Evolutionary conservation across 495 filamentous ascomycete genomes (phyloP).

Genomic region (Penicillium ochrochloron): DNA sequence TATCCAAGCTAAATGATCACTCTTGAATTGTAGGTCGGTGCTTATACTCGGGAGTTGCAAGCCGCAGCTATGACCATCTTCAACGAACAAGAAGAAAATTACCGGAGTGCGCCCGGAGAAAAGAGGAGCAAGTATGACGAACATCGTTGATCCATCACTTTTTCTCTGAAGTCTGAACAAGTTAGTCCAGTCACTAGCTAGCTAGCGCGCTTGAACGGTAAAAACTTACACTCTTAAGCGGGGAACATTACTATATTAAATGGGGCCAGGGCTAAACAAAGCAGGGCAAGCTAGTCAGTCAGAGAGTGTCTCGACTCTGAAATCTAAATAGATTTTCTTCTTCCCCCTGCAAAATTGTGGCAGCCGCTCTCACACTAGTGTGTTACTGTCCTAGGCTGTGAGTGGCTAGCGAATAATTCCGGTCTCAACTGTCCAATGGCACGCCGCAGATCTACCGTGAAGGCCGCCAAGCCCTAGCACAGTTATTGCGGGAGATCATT

Average conservation of each 20-base stretch:
- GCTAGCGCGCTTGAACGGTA: conserved; percentile 10
- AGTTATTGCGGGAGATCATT: conserved; percentile 25
- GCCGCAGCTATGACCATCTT: conserved; percentile 4
- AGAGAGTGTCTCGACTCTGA: conserved; percentile 11
- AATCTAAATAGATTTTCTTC: not conserved
- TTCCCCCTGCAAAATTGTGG: not conserved
- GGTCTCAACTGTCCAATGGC: conserved; percentile 19
- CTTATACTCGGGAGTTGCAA: not conserved
- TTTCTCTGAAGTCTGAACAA: conserved; percentile 6
- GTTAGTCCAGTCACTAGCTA: not conserved
- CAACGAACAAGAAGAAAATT: conserved; percentile 4
- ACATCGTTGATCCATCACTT: conserved; percentile 24
- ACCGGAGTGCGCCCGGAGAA: conserved; percentile 20
- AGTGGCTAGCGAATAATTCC: conserved; percentile 9
- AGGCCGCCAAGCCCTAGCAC: conserved; percentile 20
- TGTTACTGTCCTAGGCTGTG: not conserved
- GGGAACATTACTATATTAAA: not conserved
- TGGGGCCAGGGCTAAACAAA: not conserved
- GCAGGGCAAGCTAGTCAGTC: not conserved
- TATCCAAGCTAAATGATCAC: not conserved
- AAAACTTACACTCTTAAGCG: not conserved
- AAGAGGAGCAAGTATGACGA: conserved; percentile 9
- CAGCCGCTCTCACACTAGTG: conserved; percentile 4
- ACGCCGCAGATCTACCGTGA: conserved; percentile 26
- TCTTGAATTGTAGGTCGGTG: not conserved